phyloP scores from a whole-genome alignment of 345 rosid genomes.

The Ceriops zippeliana region DNA sequence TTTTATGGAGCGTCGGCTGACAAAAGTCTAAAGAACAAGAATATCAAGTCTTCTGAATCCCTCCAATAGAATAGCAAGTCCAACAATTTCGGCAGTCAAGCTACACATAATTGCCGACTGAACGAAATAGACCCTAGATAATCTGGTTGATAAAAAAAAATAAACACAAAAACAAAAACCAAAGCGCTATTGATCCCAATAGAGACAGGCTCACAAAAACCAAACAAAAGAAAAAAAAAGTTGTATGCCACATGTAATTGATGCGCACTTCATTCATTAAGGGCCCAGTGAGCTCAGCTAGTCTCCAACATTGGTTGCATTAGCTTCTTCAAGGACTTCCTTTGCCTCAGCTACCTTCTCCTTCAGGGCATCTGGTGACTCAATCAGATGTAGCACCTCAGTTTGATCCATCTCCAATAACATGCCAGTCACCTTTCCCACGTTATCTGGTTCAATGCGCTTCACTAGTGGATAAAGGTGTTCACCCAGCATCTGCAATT shows the following conservation, averaged over 20 bases:
- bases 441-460: slow-evolving; percentile 50
- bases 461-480: slow-evolving; percentile 66
- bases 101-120: not conserved
- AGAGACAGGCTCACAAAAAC: slow-evolving; percentile 11
- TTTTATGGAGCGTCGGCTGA: no score
- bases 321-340: slow-evolving; percentile 49
- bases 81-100: no score
- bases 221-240: not conserved
- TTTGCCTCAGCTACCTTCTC: slow-evolving; percentile 67
- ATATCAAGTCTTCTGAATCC: no score
- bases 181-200: slow-evolving; percentile 10
- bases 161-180: not conserved
- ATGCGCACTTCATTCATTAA: slow-evolving; percentile 23
- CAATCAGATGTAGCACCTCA: slow-evolving; percentile 65
- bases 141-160: not conserved
- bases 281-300: slow-evolving; percentile 26
- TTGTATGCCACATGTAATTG: slow-evolving; percentile 1
- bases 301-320: slow-evolving; percentile 28
- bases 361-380: slow-evolving; percentile 66
- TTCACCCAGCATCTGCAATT: slow-evolving; percentile 64
- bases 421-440: slow-evolving; percentile 70
- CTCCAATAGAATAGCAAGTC: no score
- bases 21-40: no score
- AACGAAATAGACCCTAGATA: slow-evolving; percentile 7
- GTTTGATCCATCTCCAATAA: slow-evolving; percentile 74